Percentiles rank a stretch among this genome's conserved stretches.
Conservation (phyloP, 805 yeast genomes). For the Yarrowia sp. region DNA sequence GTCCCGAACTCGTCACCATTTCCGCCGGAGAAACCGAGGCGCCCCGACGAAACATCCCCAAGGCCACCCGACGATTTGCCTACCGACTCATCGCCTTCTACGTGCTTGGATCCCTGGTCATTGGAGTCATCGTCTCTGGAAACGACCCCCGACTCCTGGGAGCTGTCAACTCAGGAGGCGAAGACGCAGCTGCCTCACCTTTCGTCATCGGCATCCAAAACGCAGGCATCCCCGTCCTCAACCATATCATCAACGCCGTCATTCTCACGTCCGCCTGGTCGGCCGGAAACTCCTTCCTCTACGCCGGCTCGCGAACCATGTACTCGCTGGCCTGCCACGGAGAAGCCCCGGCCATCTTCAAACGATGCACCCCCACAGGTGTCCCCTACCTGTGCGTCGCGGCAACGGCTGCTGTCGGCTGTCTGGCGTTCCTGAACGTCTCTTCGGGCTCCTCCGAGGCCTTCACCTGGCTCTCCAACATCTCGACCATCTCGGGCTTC, state of each 20-base stretch:
- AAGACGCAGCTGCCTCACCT: slow-evolving; percentile 69
- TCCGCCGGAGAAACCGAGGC: slow-evolving; percentile 86
- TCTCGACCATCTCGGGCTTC: slow-evolving; percentile 71
- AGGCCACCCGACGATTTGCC: slow-evolving; percentile 76
- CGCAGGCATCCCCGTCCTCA: slow-evolving; percentile 60
- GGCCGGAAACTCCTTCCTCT: slow-evolving; percentile 64
- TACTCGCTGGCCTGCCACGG: slow-evolving; percentile 63
- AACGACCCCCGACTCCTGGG: slow-evolving; percentile 62
- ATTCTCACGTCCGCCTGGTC: slow-evolving; percentile 64
- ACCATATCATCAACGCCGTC: slow-evolving; percentile 61
- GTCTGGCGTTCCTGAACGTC: slow-evolving; percentile 70
- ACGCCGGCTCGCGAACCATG: slow-evolving; percentile 65
- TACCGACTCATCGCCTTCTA: slow-evolving; percentile 74
- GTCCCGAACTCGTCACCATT: slow-evolving; percentile 80
- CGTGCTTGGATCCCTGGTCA: slow-evolving; percentile 69
- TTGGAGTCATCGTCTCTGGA: slow-evolving; percentile 74
- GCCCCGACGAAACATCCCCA: slow-evolving; percentile 78
- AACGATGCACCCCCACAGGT: slow-evolving; percentile 67
- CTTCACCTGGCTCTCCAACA: slow-evolving; percentile 70
- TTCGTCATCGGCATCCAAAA: slow-evolving; percentile 64
- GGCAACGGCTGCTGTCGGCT: slow-evolving; percentile 66
- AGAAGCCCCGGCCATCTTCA: slow-evolving; percentile 70
- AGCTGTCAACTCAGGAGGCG: slow-evolving; percentile 57
- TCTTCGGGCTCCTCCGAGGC: slow-evolving; percentile 61
- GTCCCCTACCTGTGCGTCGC: slow-evolving; percentile 77